Evolutionary conservation across 164 flowering plant genomes (phyloP), one percentile per base, ranked within the genome.

Genomic region (Aristolochia californica): DNA sequence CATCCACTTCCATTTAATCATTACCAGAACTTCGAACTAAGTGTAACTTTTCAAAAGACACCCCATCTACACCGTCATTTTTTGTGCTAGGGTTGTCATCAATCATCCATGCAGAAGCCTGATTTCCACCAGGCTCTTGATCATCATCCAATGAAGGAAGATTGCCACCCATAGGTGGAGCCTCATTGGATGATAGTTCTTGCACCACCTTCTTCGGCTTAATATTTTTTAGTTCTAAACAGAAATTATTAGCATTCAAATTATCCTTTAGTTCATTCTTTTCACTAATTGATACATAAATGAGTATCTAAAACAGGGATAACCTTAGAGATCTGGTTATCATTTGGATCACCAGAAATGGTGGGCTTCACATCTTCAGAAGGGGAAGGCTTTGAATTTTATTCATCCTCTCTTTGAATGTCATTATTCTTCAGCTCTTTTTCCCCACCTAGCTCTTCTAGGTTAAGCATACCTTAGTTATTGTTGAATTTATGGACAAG

Each of bases 301-400:
- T n/a, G 91, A 84, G 84, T 75, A 84, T 85, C 94, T 83, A 85
- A 78, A 77, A 34, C 70, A 68, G 78, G 74, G 88, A 75, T 80
- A 79, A 83, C 93, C 86, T 84, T 86, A 81, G 88, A 74, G 86
- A 91, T 96, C 96, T 86, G 95, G 71, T 78, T 69, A 22, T 50
- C 17, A 58, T 67, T 60, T 17, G 77, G 62, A 62, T 72, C 58
- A 65, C 10, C 40, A 5, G 83, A 71, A 45, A 65, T 57, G 58
- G 74, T 68, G 60, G 40, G 73, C 67, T 57, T 40, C 51, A 58
- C 70, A 61, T 71, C 77, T 26, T 59, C 60, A 45, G 26, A 58
- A 43, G 55, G 40, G 40, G 40, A 58, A 53, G 67, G 63, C 53
- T 55, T 60, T 27, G 70, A 62, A 60, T 9, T 34, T 34, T 60